A percentile compares a stretch with the other conserved stretches of the same genome.
phyloP scores from a whole-genome alignment of 345 rosid species.

The Clarkia xantiana region DNA sequence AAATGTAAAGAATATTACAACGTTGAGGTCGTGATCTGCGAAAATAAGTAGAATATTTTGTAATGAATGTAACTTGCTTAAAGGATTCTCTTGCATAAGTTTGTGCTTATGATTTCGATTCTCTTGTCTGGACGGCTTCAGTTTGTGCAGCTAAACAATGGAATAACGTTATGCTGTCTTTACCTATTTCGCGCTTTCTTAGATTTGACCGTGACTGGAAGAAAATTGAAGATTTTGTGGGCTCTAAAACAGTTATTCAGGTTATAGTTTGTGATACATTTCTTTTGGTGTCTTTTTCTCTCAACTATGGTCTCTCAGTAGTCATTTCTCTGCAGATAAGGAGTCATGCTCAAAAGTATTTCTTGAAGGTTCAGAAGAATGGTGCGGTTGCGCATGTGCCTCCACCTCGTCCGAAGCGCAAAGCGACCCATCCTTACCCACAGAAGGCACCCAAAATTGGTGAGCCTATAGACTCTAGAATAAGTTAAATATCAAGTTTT shows the following conservation, averaged over 20 bases:
- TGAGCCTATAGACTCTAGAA: constrained; percentile 10
- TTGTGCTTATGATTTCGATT: too few species aligned
- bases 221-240: constrained; percentile 94
- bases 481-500: not conserved
- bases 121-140: too few species aligned
- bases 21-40: too few species aligned
- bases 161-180: too few species aligned
- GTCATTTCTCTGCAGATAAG: constrained; percentile 41
- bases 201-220: constrained; percentile 99
- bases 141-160: too few species aligned
- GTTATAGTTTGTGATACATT: constrained; percentile 19
- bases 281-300: not conserved
- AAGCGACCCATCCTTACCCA: constrained; percentile 92
- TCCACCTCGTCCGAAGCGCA: constrained; percentile 95
- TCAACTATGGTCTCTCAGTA: not conserved
- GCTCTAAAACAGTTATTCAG: constrained; percentile 95
- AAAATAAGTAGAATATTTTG: too few species aligned
- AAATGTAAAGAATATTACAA: too few species aligned
- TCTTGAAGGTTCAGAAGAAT: constrained; percentile 88
- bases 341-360: constrained; percentile 97
- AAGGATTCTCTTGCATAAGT: too few species aligned
- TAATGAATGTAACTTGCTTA: too few species aligned
- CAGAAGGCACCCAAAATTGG: constrained; percentile 86
- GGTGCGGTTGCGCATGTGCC: constrained; percentile 89
- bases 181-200: constrained; percentile 9